Evolutionary conservation across 2,329 filamentous ascomycete genomes (phyloP), one percentile per base, ranked within the genome.

Genomic region (Penicillium griseofulvum): DNA sequence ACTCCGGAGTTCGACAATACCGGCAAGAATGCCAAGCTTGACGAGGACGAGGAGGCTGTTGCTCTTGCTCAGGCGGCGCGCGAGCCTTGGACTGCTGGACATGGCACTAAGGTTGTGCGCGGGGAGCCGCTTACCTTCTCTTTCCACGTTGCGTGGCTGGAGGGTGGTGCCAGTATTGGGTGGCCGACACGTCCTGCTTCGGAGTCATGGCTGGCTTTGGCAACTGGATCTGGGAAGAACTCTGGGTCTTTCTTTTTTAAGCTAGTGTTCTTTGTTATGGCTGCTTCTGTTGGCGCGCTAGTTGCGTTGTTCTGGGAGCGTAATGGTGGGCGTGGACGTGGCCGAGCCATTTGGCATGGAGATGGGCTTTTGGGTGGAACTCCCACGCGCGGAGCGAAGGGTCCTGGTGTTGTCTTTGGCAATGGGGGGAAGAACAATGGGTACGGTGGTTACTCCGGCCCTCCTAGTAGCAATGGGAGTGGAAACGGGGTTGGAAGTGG

Each of bases 61-160:
- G 77, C 63, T 29, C 65, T 74, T 46, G 60, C 65, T 12, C 66
- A 69, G 53, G 79, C 57, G 66, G 79, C 66, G 78, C 71, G 67
- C 76, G 43, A 81, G 49, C 65, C 77, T 3, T 78, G 77, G 61
- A 75, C 77, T 43, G 77, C 72, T 47, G 80, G 68, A 47, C 81
- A 74, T 77, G 80, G 76, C 5, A 78, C 79, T 0, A 87, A 87
- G 65, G 83, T 97, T 45, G 84, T 97, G 31, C 96, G 97, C 61
- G 92, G 93, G 12, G 92, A 97, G 72, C 83, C 88, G 5, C 73
- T 97, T 54, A 87, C 89, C 0, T 78, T 97, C 64, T 82, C 80
- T 42, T 89, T 97, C 67, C 88, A 85, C 38, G 87, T 97, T 14
- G 80, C 90, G 42, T 97, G 94, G 94, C 60, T 78, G 46, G 68